Percentiles rank a stretch among this genome's conserved stretches.
These are phyloP conservation scores for Grammothele lineata DNA, from an alignment of 768 basidiomycete species.

Conservation along the genomic window DNA sequence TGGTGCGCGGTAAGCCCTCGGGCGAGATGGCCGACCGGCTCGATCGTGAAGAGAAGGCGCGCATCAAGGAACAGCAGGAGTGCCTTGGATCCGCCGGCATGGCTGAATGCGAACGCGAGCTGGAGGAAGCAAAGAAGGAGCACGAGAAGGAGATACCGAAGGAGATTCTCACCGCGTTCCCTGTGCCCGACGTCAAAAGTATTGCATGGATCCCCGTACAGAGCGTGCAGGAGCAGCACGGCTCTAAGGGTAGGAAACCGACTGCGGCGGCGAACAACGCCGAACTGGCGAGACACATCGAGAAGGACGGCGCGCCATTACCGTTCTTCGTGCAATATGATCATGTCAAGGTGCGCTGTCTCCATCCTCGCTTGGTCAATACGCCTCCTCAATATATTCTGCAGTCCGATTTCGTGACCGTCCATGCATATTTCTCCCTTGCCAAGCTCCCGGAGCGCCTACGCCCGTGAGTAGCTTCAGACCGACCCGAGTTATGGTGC, in stretches of 20 bases:
- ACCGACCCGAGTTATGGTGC: not conserved
- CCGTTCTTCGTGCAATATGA: conserved; percentile 94
- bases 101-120: conserved; percentile 54
- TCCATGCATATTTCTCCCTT: conserved; percentile 78
- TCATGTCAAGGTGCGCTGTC: conserved; percentile 69
- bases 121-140: conserved; percentile 83
- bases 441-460: conserved; percentile 67
- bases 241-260: conserved; percentile 34
- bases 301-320: conserved; percentile 59
- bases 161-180: conserved; percentile 78
- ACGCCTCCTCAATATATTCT: not conserved
- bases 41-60: conserved; percentile 74
- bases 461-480: conserved; percentile 57
- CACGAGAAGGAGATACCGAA: conserved; percentile 80
- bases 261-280: conserved; percentile 28
- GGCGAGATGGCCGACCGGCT: conserved; percentile 75
- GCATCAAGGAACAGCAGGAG: conserved; percentile 65
- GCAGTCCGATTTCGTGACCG: conserved; percentile 83
- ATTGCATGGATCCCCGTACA: conserved; percentile 89
- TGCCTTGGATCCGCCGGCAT: conserved; percentile 80
- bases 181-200: conserved; percentile 84
- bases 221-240: conserved; percentile 52
- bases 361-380: not conserved
- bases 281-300: conserved; percentile 58
- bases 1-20: conserved; percentile 88